Evolutionary conservation across 345 rosid species (phyloP).

Genomic region (Fremontodendron californicum): DNA sequence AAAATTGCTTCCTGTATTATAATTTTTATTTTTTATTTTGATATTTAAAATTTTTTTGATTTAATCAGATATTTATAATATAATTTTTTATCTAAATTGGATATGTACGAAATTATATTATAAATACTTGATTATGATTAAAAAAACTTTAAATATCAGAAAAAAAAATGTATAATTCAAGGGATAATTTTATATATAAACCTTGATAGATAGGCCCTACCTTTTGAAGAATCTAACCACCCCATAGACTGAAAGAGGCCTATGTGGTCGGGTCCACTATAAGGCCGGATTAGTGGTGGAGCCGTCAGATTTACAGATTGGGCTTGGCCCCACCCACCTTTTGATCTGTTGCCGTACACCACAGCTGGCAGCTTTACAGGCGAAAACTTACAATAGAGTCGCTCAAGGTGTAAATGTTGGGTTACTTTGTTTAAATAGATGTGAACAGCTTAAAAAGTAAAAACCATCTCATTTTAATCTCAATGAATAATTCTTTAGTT

Average conservation of each 20-base stretch:
- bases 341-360: not conserved
- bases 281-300: not conserved
- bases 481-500: too few species aligned
- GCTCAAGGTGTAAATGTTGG: not conserved
- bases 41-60: too few species aligned
- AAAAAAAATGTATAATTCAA: too few species aligned
- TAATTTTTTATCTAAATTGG: too few species aligned
- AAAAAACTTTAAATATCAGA: too few species aligned
- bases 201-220: not conserved
- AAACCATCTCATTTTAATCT: too few species aligned
- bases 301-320: constrained; percentile 5
- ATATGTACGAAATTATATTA: too few species aligned
- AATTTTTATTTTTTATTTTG: too few species aligned
- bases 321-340: not conserved
- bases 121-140: too few species aligned
- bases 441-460: not conserved
- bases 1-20: too few species aligned
- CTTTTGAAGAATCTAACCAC: constrained; percentile 10
- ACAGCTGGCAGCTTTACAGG: not conserved
- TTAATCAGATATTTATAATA: too few species aligned
- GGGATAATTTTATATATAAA: too few species aligned
- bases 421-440: not conserved
- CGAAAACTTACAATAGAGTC: not conserved
- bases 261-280: constrained; percentile 10
- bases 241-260: not conserved